phyloP scores from a whole-genome alignment of 1,284 basidiomycete species.

The Puccinia horiana region DNA sequence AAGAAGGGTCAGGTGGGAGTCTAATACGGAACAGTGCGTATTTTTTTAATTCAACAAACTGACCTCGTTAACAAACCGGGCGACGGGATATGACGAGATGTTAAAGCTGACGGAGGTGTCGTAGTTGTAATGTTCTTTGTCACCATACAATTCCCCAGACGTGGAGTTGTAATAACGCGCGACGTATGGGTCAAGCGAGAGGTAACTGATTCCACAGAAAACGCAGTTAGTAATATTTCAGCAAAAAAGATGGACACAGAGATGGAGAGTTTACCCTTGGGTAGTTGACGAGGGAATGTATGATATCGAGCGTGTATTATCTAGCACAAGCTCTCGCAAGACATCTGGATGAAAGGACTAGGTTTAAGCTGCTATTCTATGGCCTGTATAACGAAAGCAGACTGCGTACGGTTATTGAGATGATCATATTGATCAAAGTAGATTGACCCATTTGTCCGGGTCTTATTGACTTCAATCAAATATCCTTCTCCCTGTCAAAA shows the following conservation, averaged over 20 bases:
- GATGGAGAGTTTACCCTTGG: constrained; percentile 52
- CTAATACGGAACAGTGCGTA: background rate
- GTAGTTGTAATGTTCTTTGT: constrained; percentile 67
- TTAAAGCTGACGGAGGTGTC: constrained; percentile 65
- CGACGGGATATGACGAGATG: constrained; percentile 65
- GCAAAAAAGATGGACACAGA: background rate
- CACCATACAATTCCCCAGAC: constrained; percentile 65
- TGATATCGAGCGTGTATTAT: constrained; percentile 65
- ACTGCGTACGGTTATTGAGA: constrained; percentile 59
- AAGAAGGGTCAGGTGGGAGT: background rate
- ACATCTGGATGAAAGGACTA: constrained; percentile 60
- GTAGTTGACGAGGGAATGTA: constrained; percentile 70
- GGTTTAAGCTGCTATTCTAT: constrained; percentile 50
- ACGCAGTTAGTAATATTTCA: background rate
- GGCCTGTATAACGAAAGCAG: constrained; percentile 65
- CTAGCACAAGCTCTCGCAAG: constrained; percentile 63
- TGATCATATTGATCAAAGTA: constrained; percentile 62
- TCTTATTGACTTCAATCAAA: constrained; percentile 19
- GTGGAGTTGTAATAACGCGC: constrained; percentile 65
- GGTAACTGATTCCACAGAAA: constrained; percentile 60
- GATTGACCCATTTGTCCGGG: constrained; percentile 45
- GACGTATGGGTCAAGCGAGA: constrained; percentile 66
- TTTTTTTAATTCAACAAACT: background rate
- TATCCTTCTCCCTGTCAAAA: constrained; percentile 46
- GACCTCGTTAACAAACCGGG: constrained; percentile 66